Conservation (phyloP, 106 monocot species). For the Phalaenopsis equestris region DNA sequence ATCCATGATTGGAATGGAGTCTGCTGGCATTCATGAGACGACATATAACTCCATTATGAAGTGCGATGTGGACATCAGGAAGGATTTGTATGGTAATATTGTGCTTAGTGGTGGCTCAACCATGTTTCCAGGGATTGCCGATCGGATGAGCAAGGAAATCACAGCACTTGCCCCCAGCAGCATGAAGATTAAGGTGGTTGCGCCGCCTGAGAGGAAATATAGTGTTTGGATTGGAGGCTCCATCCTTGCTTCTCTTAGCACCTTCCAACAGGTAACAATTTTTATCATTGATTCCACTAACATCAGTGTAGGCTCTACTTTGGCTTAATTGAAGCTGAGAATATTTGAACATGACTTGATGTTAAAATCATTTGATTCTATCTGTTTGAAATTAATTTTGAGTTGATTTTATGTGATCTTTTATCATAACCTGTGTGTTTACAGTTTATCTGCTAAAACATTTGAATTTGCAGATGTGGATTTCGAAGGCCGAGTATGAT, state of each 20-base stretch:
- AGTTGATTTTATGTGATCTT: too few relatives aligned
- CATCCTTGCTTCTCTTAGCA: conserved; percentile 24
- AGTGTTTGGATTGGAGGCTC: conserved; percentile 29
- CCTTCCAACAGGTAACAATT: conserved; percentile 19
- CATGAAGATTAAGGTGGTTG: conserved; percentile 28
- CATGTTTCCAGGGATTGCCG: conserved; percentile 24
- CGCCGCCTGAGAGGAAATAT: conserved; percentile 23
- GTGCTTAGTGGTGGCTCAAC: conserved; percentile 22
- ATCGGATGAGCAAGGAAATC: conserved; percentile 25
- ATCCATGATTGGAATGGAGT: conserved; percentile 26
- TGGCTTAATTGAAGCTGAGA: too few relatives aligned
- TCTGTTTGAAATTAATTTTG: too few relatives aligned
- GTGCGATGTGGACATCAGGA: conserved; percentile 27
- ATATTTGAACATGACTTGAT: too few relatives aligned
- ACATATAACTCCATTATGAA: conserved; percentile 27
- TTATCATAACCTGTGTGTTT: too few relatives aligned
- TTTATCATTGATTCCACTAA: neutral
- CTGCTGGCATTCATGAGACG: conserved; percentile 23
- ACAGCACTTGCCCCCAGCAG: conserved; percentile 23
- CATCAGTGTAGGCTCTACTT: neutral
- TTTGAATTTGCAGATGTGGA: conserved; percentile 23
- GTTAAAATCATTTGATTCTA: too few relatives aligned
- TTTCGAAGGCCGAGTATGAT: conserved; percentile 27
- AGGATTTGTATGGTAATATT: conserved; percentile 25
- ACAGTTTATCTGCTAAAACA: neutral